These are phyloP conservation scores for Bacidia gigantensis DNA, from an alignment of 495 filamentous ascomycete species.

Conservation along the genomic window DNA sequence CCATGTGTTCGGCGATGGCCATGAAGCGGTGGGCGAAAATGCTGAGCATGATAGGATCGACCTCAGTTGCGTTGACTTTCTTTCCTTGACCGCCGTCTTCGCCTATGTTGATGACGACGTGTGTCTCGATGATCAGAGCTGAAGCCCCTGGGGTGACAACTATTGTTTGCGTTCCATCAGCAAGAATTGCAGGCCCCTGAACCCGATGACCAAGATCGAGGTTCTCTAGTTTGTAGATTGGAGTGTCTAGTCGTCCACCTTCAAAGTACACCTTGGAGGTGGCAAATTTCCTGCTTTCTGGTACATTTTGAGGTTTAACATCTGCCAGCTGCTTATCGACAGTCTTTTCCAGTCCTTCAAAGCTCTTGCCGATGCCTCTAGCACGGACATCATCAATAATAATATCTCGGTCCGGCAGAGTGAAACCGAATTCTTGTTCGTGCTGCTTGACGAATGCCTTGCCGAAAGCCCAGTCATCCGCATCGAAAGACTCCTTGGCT, in stretches of 20 bases:
- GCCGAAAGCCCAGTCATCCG: conserved; percentile 64
- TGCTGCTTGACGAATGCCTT: conserved; percentile 77
- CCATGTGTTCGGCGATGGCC: conserved; percentile 99
- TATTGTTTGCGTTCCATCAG: conserved; percentile 92
- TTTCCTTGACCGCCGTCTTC: conserved; percentile 41
- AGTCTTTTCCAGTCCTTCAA: conserved; percentile 61
- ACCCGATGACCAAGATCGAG: conserved; percentile 64
- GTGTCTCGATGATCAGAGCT: conserved; percentile 58
- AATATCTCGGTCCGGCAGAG: conserved; percentile 74
- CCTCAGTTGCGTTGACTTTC: conserved; percentile 23
- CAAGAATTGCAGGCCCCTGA: conserved; percentile 76
- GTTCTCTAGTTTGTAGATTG: conserved; percentile 73
- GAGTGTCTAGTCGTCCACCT: conserved; percentile 60
- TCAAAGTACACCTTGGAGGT: conserved; percentile 40
- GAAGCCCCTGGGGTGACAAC: conserved; percentile 73
- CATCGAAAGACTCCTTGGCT: conserved; percentile 40
- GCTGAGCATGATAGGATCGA: conserved; percentile 82
- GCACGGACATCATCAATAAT: conserved; percentile 88
- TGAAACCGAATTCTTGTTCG: conserved; percentile 90
- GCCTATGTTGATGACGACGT: conserved; percentile 47
- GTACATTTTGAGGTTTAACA: conserved; percentile 30
- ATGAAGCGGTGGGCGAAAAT: conserved; percentile 97
- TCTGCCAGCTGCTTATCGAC: conserved; percentile 66
- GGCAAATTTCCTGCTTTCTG: conserved; percentile 21
- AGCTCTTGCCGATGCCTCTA: conserved; percentile 77